A percentile compares a stretch with the other conserved stretches of the same genome.
phyloP scores from a whole-genome alignment of 352 stramenopile species.

The Phytophthora pini region DNA sequence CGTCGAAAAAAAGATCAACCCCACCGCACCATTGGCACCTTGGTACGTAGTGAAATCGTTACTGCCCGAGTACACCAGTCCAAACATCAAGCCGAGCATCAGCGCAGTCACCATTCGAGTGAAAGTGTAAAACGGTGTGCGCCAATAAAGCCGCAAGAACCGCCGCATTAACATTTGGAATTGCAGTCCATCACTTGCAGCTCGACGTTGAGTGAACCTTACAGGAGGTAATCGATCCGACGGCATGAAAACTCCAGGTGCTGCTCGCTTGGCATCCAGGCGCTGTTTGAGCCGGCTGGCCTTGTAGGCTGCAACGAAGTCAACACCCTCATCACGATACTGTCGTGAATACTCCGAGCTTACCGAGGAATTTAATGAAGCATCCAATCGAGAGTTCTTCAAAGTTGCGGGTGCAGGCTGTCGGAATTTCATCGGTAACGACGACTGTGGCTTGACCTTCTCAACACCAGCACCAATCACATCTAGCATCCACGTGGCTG shows the following conservation, averaged over 20 bases:
- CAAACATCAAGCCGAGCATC: slow-evolving; percentile 52
- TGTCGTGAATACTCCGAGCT: slow-evolving; percentile 24
- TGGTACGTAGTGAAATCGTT: slow-evolving; percentile 47
- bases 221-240: slow-evolving; percentile 37
- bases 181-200: slow-evolving; percentile 39
- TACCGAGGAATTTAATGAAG: slow-evolving; percentile 28
- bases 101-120: slow-evolving; percentile 52
- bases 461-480: slow-evolving; percentile 60
- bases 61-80: slow-evolving; percentile 46
- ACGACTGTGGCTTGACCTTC: slow-evolving; percentile 24
- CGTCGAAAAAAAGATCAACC: slow-evolving; percentile 84
- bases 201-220: slow-evolving; percentile 36
- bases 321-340: slow-evolving; percentile 27
- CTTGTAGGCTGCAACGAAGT: slow-evolving; percentile 46
- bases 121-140: slow-evolving; percentile 85
- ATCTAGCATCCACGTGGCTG: slow-evolving; percentile 90
- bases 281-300: slow-evolving; percentile 36
- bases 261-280: slow-evolving; percentile 38
- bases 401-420: slow-evolving; percentile 1
- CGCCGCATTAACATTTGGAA: slow-evolving; percentile 58
- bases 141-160: slow-evolving; percentile 84
- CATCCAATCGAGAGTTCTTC: slow-evolving; percentile 21
- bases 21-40: slow-evolving; percentile 54
- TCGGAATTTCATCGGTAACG: slow-evolving; percentile 9
- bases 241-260: slow-evolving; percentile 44